Evolutionary conservation across 352 stramenopile species (phyloP).

Genomic region (Aphanomyces invadans): DNA sequence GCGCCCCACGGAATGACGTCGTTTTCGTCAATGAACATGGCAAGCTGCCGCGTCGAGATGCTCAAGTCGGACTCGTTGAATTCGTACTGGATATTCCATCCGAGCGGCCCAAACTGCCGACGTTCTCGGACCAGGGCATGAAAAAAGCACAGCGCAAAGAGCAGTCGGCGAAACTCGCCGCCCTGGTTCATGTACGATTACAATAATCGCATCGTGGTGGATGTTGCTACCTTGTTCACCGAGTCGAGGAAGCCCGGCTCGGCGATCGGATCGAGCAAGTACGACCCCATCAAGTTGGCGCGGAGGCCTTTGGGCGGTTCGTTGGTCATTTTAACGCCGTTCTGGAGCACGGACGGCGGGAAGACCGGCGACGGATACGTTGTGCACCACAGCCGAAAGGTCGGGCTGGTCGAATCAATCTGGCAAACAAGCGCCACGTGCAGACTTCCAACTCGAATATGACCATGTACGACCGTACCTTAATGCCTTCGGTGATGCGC

Average conservation of each 20-base stretch:
- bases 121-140: conserved; percentile 91
- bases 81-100: conserved; percentile 96
- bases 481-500: conserved; percentile 84
- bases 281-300: conserved; percentile 87
- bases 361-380: conserved; percentile 92
- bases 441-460: no score
- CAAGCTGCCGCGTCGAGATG: conserved; percentile 88
- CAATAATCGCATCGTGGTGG: no score
- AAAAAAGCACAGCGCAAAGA: conserved; percentile 88
- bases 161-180: conserved; percentile 74
- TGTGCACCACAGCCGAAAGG: conserved; percentile 92
- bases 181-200: no score
- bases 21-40: conserved; percentile 89
- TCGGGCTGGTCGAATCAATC: conserved; percentile 63
- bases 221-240: conserved; percentile 33
- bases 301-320: conserved; percentile 88
- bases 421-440: not conserved
- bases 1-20: conserved; percentile 77
- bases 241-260: conserved; percentile 85
- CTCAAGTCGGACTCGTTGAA: conserved; percentile 92
- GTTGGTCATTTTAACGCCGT: conserved; percentile 96
- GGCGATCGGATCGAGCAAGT: conserved; percentile 86
- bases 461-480: conserved; percentile 21
- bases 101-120: conserved; percentile 87
- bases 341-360: conserved; percentile 89